Percentiles rank a stretch among this genome's conserved stretches.
Conservation (phyloP, 768 basidiomycete genomes). For the Auriscalpium orientale region DNA sequence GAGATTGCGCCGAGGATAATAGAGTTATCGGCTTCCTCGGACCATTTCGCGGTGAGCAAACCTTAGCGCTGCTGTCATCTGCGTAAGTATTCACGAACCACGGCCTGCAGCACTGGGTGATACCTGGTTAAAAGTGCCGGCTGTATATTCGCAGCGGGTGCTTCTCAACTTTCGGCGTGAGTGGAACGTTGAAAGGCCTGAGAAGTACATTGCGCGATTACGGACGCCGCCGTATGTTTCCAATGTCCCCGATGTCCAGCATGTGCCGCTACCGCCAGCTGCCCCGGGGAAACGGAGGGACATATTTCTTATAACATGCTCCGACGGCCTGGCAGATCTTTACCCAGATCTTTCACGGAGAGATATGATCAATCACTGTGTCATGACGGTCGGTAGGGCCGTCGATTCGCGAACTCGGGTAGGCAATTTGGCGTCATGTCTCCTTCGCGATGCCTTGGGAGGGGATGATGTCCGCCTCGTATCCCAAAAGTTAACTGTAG, state of each 20-base stretch:
- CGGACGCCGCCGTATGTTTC: constrained; percentile 42
- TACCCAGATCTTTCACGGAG: constrained; percentile 25
- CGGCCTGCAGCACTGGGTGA: constrained; percentile 27
- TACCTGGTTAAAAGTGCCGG: constrained; percentile 30
- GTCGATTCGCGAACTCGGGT: constrained; percentile 15
- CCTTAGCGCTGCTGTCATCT: neutral
- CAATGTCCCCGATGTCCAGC: constrained; percentile 31
- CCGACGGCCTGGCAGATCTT: constrained; percentile 40
- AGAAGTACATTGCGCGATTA: constrained; percentile 27
- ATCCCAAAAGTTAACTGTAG: constrained; percentile 39
- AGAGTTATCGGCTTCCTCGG: constrained; percentile 73
- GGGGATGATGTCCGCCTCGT: constrained; percentile 31
- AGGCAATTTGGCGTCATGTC: constrained; percentile 31
- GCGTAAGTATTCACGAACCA: neutral
- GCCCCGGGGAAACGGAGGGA: constrained; percentile 15
- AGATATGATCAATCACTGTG: constrained; percentile 30
- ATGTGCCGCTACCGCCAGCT: constrained; percentile 23
- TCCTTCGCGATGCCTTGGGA: constrained; percentile 37
- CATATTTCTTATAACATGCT: constrained; percentile 32
- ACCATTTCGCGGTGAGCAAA: constrained; percentile 61
- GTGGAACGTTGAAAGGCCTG: constrained; percentile 26
- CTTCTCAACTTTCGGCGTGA: constrained; percentile 29
- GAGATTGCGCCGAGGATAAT: constrained; percentile 56
- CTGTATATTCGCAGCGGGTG: constrained; percentile 23
- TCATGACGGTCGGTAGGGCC: constrained; percentile 22